These are phyloP conservation scores for Nothophytophthora sp. DNA, from an alignment of 352 stramenopile species.

Conservation along the genomic window DNA sequence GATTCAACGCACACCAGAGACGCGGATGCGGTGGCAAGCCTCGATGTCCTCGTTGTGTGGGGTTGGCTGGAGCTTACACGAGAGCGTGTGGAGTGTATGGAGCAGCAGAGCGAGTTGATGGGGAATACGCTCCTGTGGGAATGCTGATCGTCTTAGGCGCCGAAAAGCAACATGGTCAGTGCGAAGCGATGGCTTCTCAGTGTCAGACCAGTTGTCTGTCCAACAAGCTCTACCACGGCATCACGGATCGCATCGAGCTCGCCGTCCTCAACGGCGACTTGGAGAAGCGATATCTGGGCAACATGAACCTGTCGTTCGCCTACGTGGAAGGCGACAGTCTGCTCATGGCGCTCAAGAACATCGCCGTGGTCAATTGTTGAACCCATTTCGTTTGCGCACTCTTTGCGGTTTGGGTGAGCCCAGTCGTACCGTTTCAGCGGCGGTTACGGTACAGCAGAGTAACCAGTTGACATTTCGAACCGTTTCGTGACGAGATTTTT, in stretches of 20 bases:
- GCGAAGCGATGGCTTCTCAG: conserved; percentile 13
- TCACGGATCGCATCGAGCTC: conserved; percentile 83
- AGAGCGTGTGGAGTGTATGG: conserved; percentile 17
- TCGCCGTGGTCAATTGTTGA: conserved; percentile 97
- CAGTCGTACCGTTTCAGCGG: conserved; percentile 98
- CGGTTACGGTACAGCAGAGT: too few species aligned
- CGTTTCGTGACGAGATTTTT: too few species aligned
- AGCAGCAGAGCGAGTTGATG: conserved; percentile 31
- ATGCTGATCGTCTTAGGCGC: conserved; percentile 33
- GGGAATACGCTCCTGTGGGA: conserved; percentile 32
- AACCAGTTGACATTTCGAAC: too few species aligned
- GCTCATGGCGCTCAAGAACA: conserved; percentile 99
- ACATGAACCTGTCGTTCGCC: conserved; percentile 99
- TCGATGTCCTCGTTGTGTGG: conserved; percentile 44
- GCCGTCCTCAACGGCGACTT: conserved; percentile 97
- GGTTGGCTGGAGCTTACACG: conserved; percentile 33
- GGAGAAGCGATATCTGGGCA: conserved; percentile 94
- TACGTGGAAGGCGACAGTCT: conserved; percentile 99
- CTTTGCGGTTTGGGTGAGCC: too few species aligned
- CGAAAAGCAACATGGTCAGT: conserved; percentile 19
- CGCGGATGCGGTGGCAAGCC: conserved; percentile 40
- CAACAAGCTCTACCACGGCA: conserved; percentile 92
- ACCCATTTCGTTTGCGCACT: too few species aligned
- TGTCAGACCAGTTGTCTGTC: conserved; percentile 88
- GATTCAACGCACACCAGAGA: conserved; percentile 52